Base-by-base conservation (phyloP, 345 rosid genomes). In the Eucalyptus curtisii region DNA sequence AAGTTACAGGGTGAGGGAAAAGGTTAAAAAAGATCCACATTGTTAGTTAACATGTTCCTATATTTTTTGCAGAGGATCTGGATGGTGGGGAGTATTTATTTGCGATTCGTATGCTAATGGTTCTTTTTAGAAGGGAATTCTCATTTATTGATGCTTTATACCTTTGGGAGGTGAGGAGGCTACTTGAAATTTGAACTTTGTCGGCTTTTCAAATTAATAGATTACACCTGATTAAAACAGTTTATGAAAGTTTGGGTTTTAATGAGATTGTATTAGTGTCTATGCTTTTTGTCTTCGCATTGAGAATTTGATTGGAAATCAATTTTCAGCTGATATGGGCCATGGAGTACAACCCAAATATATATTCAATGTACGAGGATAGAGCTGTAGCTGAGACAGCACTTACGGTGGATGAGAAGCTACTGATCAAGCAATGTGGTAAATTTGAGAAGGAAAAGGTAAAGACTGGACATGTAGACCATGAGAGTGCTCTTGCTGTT, bases 101-200 rank as follows among this genome's bases (percentile, higher is more conserved):
- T 93, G 99, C 99, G 31, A 93, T 97, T 90, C 95, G 98, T 89
- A 97, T 97, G 99, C 91, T 97, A 89, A 97, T 97, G 99, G 99
- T 97, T 61, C 97, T 97, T 89, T 97, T 97, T 88, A 94, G 99
- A 89, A 94, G 99, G 93, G 99, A 97, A 86, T 97, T 96, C 91
- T 95, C 99, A 66, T 97, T 97, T 91, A 92, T 92, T 42, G 98
- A 98, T 90, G 89, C 97, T 11, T 91, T 98, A 90, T 95, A 96
- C 91, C 99, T 97, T 90, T 98, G 99, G 99, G 99, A 98, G 99
- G 99, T 96, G 93, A 95, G 92, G 71, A 90, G 53, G 87, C 76
- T 50, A 20, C 15, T 76, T 76, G 82, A 76, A 40, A 76, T 76
- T 76, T 76, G 47, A 37, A 40, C 24, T 76, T 40, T 2, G 82